These are phyloP conservation scores for Salix exigua DNA, from an alignment of 345 rosid genomes.

Conservation along the genomic window DNA sequence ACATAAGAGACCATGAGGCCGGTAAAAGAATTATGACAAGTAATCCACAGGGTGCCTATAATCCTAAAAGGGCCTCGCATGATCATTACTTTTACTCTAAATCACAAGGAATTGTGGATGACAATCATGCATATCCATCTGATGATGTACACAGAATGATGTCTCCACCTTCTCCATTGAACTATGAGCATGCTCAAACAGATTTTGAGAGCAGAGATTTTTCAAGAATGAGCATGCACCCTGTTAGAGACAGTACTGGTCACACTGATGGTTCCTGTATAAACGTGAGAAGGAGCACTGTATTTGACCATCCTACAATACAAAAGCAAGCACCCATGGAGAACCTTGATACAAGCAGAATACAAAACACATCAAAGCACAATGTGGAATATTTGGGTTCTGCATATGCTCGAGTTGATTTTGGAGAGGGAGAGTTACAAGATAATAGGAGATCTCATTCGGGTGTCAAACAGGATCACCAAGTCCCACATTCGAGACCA, in stretches of 20 bases:
- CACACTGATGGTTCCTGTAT: constrained; percentile 31
- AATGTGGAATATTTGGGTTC: constrained; percentile 30
- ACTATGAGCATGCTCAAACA: constrained; percentile 27
- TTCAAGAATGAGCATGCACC: constrained; percentile 33
- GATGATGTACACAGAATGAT: constrained; percentile 26
- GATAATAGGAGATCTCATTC: constrained; percentile 27
- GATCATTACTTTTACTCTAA: constrained; percentile 34
- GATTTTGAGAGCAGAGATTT: constrained; percentile 32
- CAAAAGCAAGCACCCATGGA: constrained; percentile 25
- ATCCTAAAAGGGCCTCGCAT: constrained; percentile 30
- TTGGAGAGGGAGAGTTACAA: constrained; percentile 30
- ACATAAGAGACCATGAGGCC: constrained; percentile 29
- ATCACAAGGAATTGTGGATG: constrained; percentile 23
- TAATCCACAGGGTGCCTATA: constrained; percentile 25
- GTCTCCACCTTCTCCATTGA: constrained; percentile 28
- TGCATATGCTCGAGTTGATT: constrained; percentile 25
- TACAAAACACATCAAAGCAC: constrained; percentile 29
- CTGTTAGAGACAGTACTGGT: constrained; percentile 28
- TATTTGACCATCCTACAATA: constrained; percentile 27
- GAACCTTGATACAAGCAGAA: constrained; percentile 30
- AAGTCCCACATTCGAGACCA: constrained; percentile 34
- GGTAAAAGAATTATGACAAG: constrained; percentile 23
- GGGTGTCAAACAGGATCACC: constrained; percentile 23
- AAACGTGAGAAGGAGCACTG: constrained; percentile 27
- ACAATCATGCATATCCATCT: constrained; percentile 31